These are phyloP conservation scores for Chalaropsis thielavioides DNA, from an alignment of 2,329 filamentous ascomycete species.

Conservation along the genomic window DNA sequence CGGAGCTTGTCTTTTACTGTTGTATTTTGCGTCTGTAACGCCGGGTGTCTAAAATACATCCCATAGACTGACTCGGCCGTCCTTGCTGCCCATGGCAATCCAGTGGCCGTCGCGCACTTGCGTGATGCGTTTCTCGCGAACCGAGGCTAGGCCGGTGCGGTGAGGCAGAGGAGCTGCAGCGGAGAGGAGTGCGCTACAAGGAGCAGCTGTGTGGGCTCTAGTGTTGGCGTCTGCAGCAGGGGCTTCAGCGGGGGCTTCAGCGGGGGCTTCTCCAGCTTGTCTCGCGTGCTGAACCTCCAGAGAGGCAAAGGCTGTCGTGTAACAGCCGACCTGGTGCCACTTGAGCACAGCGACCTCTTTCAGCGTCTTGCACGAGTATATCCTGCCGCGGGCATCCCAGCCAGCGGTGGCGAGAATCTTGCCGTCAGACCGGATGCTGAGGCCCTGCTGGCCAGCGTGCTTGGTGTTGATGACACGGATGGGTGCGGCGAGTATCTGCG, in stretches of 20 bases:
- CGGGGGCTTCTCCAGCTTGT: neutral
- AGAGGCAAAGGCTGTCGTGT: constrained; percentile 58
- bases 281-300: constrained; percentile 21
- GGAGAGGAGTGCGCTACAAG: neutral
- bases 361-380: constrained; percentile 69
- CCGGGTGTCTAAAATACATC: constrained; percentile 56
- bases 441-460: constrained; percentile 76
- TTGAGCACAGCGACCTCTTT: constrained; percentile 83
- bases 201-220: neutral
- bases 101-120: constrained; percentile 65
- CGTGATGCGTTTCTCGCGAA: constrained; percentile 48
- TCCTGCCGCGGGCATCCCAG: constrained; percentile 70
- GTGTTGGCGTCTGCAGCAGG: neutral
- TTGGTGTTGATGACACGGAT: constrained; percentile 58
- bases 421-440: constrained; percentile 64
- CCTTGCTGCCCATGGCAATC: constrained; percentile 81
- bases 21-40: neutral
- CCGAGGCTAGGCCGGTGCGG: constrained; percentile 21
- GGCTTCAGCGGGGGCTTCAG: neutral
- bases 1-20: neutral
- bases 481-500: too few relatives aligned
- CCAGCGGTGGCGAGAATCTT: constrained; percentile 79
- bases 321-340: constrained; percentile 85
- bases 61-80: constrained; percentile 92
- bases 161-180: constrained; percentile 12